Percentiles rank a stretch among this genome's conserved stretches.
Evolutionary conservation across 768 basidiomycete genomes (phyloP).

Genomic region (Lactarius indigo): DNA sequence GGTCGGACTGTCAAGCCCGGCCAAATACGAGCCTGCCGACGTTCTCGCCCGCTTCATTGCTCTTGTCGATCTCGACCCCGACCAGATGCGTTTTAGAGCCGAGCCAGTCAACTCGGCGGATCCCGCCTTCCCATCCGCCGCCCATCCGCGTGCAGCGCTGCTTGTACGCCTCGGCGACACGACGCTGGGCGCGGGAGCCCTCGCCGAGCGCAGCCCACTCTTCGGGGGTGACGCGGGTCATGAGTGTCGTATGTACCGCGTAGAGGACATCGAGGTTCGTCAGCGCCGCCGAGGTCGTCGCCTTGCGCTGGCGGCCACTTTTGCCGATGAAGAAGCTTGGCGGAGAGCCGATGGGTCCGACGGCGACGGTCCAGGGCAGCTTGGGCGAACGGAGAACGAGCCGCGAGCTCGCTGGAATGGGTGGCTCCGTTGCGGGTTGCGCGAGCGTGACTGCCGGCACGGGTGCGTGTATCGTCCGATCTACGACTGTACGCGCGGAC

Average conservation of each 20-base stretch:
- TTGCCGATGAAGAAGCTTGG: conserved; percentile 27
- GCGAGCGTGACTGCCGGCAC: conserved; percentile 54
- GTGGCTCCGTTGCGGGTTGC: conserved; percentile 64
- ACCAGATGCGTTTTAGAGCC: conserved; percentile 56
- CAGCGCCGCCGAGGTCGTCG: conserved; percentile 32
- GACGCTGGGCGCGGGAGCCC: conserved; percentile 53
- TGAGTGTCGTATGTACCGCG: conserved; percentile 54
- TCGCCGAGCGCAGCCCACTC: conserved; percentile 63
- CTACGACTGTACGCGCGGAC: conserved; percentile 53
- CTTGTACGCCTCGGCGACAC: conserved; percentile 59
- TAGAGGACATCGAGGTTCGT: conserved; percentile 65
- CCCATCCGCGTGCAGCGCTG: conserved; percentile 56
- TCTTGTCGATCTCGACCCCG: conserved; percentile 58
- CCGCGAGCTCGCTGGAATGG: conserved; percentile 41
- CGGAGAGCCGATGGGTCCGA: conserved; percentile 36
- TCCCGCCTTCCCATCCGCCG: conserved; percentile 67
- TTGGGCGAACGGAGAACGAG: conserved; percentile 54
- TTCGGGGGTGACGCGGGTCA: conserved; percentile 52
- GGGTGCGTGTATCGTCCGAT: conserved; percentile 49
- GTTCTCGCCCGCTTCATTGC: conserved; percentile 33
- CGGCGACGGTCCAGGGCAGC: conserved; percentile 60
- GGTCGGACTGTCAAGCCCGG: conserved; percentile 35
- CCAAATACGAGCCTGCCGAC: conserved; percentile 50
- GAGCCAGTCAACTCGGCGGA: conserved; percentile 64
- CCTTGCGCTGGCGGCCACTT: conserved; percentile 6